Percentiles rank a stretch among this genome's conserved stretches.
Evolutionary conservation across 805 yeast genomes (phyloP).

Genomic region (Suhomyces kilbournensis): DNA sequence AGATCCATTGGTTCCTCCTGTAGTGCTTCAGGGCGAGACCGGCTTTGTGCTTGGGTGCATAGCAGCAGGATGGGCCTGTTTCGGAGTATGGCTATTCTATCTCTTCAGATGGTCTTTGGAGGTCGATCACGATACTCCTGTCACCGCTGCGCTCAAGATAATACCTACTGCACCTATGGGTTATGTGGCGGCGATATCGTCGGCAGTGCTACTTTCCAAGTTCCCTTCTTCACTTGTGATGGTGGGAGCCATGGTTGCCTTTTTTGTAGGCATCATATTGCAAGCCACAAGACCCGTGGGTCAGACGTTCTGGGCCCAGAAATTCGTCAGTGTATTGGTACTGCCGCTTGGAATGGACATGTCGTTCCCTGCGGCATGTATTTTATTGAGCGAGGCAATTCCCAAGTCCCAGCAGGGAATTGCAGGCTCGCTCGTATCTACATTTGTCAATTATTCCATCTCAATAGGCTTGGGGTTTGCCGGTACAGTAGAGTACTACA

Average conservation of each 20-base stretch:
- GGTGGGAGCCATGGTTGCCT: conserved; percentile 11
- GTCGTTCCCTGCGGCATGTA: conserved; percentile 17
- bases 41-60: conserved; percentile 17
- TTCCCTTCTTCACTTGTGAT: conserved; percentile 12
- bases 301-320: conserved; percentile 18
- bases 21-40: conserved; percentile 12
- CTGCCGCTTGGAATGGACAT: conserved; percentile 18
- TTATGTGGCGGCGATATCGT: conserved; percentile 11
- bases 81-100: conserved; percentile 18
- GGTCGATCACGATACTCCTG: conserved; percentile 10
- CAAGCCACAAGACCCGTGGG: conserved; percentile 17
- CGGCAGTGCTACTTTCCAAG: conserved; percentile 7
- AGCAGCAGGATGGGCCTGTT: conserved; percentile 19
- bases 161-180: conserved; percentile 17
- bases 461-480: conserved; percentile 36
- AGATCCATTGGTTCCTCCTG: conserved; percentile 15
- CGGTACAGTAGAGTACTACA: conserved; percentile 31
- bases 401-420: conserved; percentile 16
- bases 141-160: conserved; percentile 15
- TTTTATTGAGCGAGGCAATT: conserved; percentile 11
- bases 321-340: conserved; percentile 12
- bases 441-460: conserved; percentile 20
- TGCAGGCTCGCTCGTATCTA: conserved; percentile 16
- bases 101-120: conserved; percentile 12
- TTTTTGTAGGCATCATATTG: conserved; percentile 10